phyloP scores from a whole-genome alignment of 2,329 filamentous ascomycete species.

The Colletotrichum horii region DNA sequence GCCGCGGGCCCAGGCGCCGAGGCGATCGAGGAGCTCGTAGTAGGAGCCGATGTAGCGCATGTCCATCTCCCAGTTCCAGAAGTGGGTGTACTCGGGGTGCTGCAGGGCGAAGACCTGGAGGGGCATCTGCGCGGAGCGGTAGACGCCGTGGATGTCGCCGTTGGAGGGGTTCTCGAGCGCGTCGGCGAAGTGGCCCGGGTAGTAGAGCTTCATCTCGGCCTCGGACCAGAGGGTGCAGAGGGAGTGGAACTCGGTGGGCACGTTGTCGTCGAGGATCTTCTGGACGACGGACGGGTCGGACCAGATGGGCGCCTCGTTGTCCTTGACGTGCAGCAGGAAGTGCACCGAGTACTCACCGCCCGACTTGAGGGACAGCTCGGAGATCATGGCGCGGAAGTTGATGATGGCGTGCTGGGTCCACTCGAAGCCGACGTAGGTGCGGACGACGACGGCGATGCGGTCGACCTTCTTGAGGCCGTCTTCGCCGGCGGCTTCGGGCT shows the following conservation, averaged over 20 bases:
- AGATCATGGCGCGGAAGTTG: constrained; percentile 81
- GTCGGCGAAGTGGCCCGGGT: constrained; percentile 72
- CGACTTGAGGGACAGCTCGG: constrained; percentile 77
- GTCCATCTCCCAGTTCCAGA: constrained; percentile 77
- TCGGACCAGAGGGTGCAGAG: constrained; percentile 87
- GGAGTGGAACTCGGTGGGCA: constrained; percentile 77
- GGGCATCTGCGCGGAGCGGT: constrained; percentile 68
- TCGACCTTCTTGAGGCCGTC: constrained; percentile 45
- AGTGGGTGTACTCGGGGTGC: constrained; percentile 69
- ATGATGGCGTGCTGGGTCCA: constrained; percentile 81
- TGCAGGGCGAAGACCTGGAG: constrained; percentile 68
- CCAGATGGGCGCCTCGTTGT: constrained; percentile 81
- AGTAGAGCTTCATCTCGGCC: constrained; percentile 81
- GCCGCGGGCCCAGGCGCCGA: constrained; percentile 68
- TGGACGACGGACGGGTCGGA: constrained; percentile 77
- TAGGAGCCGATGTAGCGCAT: constrained; percentile 69
- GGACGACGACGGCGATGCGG: constrained; percentile 78
- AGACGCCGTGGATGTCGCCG: constrained; percentile 70
- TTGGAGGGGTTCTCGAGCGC: constrained; percentile 64
- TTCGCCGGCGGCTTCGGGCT: constrained; percentile 8
- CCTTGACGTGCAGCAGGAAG: constrained; percentile 84
- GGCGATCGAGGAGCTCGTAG: constrained; percentile 75
- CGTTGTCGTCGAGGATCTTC: constrained; percentile 68
- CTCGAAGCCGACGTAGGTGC: constrained; percentile 79
- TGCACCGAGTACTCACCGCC: constrained; percentile 84